phyloP scores from a whole-genome alignment of 164 flowering plant species.

The Magnolia changhungtana region DNA sequence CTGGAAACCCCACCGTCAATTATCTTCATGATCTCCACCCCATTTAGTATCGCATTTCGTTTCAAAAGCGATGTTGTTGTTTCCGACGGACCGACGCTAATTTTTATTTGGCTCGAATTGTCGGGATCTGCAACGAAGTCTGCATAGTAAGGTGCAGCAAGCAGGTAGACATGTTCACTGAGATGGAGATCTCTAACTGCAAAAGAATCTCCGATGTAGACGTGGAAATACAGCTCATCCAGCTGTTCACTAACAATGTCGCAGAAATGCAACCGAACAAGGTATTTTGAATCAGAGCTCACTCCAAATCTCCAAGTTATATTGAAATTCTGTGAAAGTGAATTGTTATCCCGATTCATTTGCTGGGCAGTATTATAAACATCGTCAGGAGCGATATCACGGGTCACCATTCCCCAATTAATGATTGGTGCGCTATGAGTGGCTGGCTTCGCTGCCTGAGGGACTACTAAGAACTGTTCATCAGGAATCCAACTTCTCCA shows the following conservation, averaged over 20 bases:
- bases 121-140: conserved; percentile 64
- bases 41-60: conserved; percentile 70
- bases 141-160: conserved; percentile 73
- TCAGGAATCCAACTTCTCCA: conserved; percentile 78
- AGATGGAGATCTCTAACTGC: conserved; percentile 35
- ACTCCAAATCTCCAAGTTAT: conserved; percentile 72
- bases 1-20: conserved; percentile 11
- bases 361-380: conserved; percentile 59
- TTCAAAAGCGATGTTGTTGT: conserved; percentile 29
- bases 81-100: conserved; percentile 72
- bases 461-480: conserved; percentile 3
- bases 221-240: conserved; percentile 59
- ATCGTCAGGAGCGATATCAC: conserved; percentile 49
- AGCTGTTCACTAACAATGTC: conserved; percentile 69
- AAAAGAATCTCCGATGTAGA: conserved; percentile 57
- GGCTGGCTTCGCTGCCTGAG: not conserved
- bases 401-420: conserved; percentile 10
- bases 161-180: conserved; percentile 19
- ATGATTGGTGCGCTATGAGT: not conserved
- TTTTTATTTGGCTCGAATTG: conserved; percentile 28
- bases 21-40: conserved; percentile 80
- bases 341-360: conserved; percentile 40
- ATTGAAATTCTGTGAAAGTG: conserved; percentile 32
- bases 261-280: conserved; percentile 80
- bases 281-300: conserved; percentile 43